Evolutionary conservation across 805 yeast genomes (phyloP).

Genomic region (Candida pseudofarinosa): DNA sequence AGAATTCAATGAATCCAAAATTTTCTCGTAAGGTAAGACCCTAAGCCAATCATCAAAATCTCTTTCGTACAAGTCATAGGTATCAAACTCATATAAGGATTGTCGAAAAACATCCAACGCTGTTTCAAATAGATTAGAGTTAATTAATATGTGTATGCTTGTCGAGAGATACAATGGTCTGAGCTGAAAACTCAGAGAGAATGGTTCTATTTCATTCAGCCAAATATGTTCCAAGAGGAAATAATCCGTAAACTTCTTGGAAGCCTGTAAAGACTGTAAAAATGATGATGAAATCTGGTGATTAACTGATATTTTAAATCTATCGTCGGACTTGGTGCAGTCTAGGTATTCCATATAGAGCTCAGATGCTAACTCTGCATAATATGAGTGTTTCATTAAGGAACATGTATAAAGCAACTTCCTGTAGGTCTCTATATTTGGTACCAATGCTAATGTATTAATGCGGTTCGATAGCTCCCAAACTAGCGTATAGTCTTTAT

Average conservation of each 20-base stretch:
- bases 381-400: constrained; percentile 1
- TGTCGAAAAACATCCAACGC: neutral
- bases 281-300: neutral
- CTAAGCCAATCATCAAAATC: neutral
- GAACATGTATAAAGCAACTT: constrained; percentile 3
- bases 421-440: constrained; percentile 3
- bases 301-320: too few relatives aligned
- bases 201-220: neutral
- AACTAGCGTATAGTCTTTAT: constrained; percentile 1
- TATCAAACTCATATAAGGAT: neutral
- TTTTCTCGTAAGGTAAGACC: neutral
- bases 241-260: neutral
- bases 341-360: constrained; percentile 2
- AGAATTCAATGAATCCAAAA: neutral
- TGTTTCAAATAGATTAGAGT: neutral
- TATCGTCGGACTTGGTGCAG: neutral
- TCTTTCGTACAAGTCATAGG: neutral
- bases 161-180: neutral
- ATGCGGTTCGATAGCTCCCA: constrained; percentile 3
- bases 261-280: neutral
- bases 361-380: constrained; percentile 1
- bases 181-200: neutral
- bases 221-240: neutral
- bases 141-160: neutral
- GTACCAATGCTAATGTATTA: neutral